Base-by-base conservation (phyloP, 2,329 filamentous ascomycete genomes). In the Chaetomium globosum region DNA sequence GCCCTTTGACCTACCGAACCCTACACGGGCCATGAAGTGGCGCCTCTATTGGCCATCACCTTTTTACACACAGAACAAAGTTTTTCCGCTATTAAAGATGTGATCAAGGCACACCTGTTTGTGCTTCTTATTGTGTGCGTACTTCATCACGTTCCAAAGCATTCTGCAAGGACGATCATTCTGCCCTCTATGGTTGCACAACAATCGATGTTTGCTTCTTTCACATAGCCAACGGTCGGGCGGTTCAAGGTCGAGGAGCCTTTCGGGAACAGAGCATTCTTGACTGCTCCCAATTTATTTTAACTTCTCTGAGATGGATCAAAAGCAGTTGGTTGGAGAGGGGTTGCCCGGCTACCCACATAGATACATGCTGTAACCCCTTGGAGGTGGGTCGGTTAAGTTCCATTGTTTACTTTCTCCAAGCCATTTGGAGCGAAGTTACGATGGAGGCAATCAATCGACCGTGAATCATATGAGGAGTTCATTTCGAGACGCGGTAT, bases 141-240 rank as follows among this genome's bases (percentile, higher is more conserved):
- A 19, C n/a, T 48, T 48, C 8, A 48, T 48, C 46, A 48, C 21
- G 46, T 48, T 48, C 46, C n/a, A 48, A n/a, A 48, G n/a, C n/a
- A 21, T 48, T 10, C n/a, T 48, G n/a, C 8, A 48, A 12, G 46
- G 46, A 21, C 46, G n/a, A 48, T 48, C n/a, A 48, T 48, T n/a
- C 16, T 23, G 46, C 46, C 6, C 19, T 48, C 46, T 12, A 1
- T 3, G n/a, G 46, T 23, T 48, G n/a, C 46, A 23, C 21, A 23
- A 48, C 9, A 12, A 23, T 9, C 46, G 4, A 48, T 48, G 46
- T 48, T 48, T 48, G 46, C 46, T 23, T n/a, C 46, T 48, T 43
- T 48, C n/a, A 23, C 46, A 48, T 48, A 2, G 3, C 39, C 39
- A 43, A 43, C 16, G 4, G 1, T 2, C 43, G n/a, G 7, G n/a